Conservation (phyloP, 176 grass and related monocot species). For the Carex myosuroides region DNA sequence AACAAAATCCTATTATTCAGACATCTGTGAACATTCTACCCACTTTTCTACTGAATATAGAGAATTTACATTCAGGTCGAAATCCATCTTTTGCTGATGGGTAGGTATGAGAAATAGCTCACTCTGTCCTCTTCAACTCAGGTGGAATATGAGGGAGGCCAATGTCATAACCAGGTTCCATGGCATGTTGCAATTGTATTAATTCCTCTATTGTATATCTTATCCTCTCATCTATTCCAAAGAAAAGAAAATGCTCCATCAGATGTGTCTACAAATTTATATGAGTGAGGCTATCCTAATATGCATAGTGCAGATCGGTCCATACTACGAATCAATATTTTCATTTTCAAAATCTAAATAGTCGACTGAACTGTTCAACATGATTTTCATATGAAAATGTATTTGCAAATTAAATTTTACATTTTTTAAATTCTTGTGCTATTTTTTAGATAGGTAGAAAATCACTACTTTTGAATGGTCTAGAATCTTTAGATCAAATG, state of each 20-base stretch:
- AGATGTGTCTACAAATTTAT: conserved; percentile 1
- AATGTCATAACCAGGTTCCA: conserved; percentile 12
- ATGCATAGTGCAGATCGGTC: too few relatives aligned
- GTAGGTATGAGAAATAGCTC: conserved; percentile 8
- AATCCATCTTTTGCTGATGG: background rate
- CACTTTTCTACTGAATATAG: background rate
- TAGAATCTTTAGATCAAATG: too few relatives aligned
- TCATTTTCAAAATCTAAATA: too few relatives aligned
- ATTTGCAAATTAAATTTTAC: too few relatives aligned
- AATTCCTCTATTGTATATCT: conserved; percentile 60
- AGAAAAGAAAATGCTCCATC: background rate
- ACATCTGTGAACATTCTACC: background rate
- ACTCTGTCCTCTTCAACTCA: conserved; percentile 27
- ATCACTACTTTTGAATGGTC: too few relatives aligned
- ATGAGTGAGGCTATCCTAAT: too few relatives aligned
- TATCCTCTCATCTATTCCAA: conserved; percentile 70
- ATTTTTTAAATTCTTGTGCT: too few relatives aligned
- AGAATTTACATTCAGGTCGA: conserved; percentile 8
- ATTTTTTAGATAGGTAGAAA: too few relatives aligned
- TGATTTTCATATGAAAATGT: too few relatives aligned
- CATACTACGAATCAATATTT: too few relatives aligned
- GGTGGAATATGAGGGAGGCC: conserved; percentile 29
- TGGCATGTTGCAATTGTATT: conserved; percentile 39
- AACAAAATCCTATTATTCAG: background rate
- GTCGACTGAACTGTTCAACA: too few relatives aligned